Evolutionary conservation across 2,329 filamentous ascomycete genomes (phyloP).

Genomic region (Phyllosticta citribraziliensis): DNA sequence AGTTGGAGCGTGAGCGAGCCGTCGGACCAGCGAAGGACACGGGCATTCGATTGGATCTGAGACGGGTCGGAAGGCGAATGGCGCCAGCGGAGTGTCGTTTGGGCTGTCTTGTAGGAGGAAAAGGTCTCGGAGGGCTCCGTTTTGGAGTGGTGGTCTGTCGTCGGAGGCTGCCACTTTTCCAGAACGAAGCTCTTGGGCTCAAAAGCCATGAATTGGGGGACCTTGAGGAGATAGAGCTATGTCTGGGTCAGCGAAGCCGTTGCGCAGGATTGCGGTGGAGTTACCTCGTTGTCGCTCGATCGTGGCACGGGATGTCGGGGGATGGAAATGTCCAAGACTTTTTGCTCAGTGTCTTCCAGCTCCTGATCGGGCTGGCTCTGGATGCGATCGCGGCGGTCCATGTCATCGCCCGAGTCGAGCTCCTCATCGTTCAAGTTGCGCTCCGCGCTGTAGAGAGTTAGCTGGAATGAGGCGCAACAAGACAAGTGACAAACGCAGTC

Average conservation of each 20-base stretch:
- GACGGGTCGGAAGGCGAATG: conserved; percentile 55
- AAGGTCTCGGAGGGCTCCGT: conserved; percentile 39
- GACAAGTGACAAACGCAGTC: conserved; percentile 13
- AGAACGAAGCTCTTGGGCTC: conserved; percentile 58
- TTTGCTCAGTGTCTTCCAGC: conserved; percentile 22
- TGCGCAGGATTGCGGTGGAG: conserved; percentile 5
- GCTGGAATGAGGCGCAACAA: not conserved
- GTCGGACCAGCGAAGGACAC: conserved; percentile 69
- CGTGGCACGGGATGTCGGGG: conserved; percentile 62
- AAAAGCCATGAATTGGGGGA: conserved; percentile 64
- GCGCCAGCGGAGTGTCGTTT: conserved; percentile 60
- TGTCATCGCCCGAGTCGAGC: conserved; percentile 52
- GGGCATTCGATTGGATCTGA: conserved; percentile 63
- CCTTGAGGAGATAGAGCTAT: conserved; percentile 59
- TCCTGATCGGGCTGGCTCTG: conserved; percentile 37
- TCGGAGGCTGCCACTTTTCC: conserved; percentile 56
- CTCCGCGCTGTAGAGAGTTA: conserved; percentile 20
- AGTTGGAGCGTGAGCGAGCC: conserved; percentile 68
- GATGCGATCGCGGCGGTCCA: conserved; percentile 54
- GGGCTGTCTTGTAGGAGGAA: conserved; percentile 53
- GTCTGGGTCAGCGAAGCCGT: conserved; percentile 12
- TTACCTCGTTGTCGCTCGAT: conserved; percentile 59
- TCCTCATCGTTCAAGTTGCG: conserved; percentile 53
- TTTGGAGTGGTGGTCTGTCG: conserved; percentile 46
- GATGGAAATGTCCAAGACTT: conserved; percentile 49